Base-by-base conservation (phyloP, 2,329 filamentous ascomycete species). In the Aspergillus novofumigatus region DNA sequence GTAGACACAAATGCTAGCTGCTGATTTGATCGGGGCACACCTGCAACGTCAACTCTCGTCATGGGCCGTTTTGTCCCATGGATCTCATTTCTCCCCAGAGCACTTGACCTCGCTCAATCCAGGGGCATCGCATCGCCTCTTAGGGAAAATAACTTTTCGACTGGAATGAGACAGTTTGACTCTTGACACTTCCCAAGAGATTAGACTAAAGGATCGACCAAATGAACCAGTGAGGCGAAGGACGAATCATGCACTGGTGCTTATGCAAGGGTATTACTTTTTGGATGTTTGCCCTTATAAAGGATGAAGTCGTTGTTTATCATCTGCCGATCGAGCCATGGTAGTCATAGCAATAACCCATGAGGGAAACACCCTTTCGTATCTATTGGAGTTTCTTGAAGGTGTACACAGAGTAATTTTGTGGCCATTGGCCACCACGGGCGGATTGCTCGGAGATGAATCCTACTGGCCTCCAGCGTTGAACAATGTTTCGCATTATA, bases 371-470 rank as follows among this genome's bases (percentile, higher is more conserved):
- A 17, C 32, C 29, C 11, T 35, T 35, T 6, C n/a, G n/a, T n/a
- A n/a, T n/a, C n/a, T n/a, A n/a, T 17, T 35, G 11, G 11, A 14
- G 7, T 10, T 29, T 11, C 9, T 35, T 35, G 32, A 35, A 17
- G 32, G 32, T 35, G 32, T 17, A 17, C 32, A 35, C 32, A 35
- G 32, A 35, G 5, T 35, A 32, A 11, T 32, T 32, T 17, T 1
- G 32, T 35, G 11, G 32, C 32, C 21, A 23, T 20, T 45, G 20
- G 42, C 42, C 20, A 51, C 49, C 23, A 7, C 8, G 17, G 25
- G n/a, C 49, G 49, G 49, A 51, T 20, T 29, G 49, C 49, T 51
- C 49, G 49, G 49, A 51, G 49, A n/a, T 51, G 25, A 38, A 23
- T 51, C 35, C 49, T 32, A 51, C 49, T 51, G 49, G 48, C 29